Evolutionary conservation across 768 basidiomycete species (phyloP), one percentile per base, ranked within the genome.

Genomic region (Trametes cingulata): DNA sequence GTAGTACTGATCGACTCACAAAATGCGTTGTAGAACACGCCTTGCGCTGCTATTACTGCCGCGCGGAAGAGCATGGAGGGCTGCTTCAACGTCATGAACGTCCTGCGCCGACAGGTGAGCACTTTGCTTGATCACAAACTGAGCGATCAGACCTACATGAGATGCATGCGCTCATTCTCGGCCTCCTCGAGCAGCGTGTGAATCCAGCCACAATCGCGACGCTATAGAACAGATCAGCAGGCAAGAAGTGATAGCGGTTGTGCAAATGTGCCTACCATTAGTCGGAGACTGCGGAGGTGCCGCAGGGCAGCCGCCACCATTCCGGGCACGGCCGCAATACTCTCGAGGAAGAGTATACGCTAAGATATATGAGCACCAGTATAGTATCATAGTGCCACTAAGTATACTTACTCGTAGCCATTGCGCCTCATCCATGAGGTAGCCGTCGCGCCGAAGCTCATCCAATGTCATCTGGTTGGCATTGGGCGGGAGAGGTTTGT

Each of bases 151-250:
- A 36, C 27, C 39, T 27, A 91, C 90, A 95, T 90, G 52, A 95
- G 80, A 73, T 96, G 94, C 92, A 97, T 96, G 36, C 96, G 80
- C 76, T 99, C 96, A 71, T 98, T 98, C 71, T 98, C 94, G 13
- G 95, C 94, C 76, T 97, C 96, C 71, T 94, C 90, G 17, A 97
- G 77, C 43, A 93, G 83, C 6, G 93, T 95, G 71, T 95, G 92
- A 64, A 97, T 97, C 94, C 94, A 95, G 37, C 84, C 80, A 25
- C 78, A 78, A 67, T 85, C 82, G 59, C 82, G 78, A 65, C 77
- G 74, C 78, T 84, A 62, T 43, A 17, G 33, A 20, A 10, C 4
- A 4, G 29, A 5, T 33, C 4, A 10, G 6, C 10, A 47, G 57
- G 6, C 57, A 19, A 52, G 45, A 13, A 57, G 42, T 63, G 53